Evolutionary conservation across 148 eudicot genomes (phyloP).

Genomic region (Nepenthes mirabilis): DNA sequence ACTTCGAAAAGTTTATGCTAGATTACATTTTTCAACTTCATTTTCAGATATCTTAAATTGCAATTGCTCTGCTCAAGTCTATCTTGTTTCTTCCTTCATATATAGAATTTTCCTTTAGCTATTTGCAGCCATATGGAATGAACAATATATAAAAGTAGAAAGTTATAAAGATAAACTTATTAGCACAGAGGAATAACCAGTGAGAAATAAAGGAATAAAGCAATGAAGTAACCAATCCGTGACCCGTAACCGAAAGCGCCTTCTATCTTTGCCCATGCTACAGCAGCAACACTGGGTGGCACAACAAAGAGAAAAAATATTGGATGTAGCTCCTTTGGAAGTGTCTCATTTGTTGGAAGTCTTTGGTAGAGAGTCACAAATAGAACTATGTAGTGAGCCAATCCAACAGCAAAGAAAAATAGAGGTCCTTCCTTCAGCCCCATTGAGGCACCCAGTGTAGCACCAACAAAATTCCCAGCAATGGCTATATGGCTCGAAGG

Average conservation of each 20-base stretch:
- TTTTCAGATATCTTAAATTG: no score
- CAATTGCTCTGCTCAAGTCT: no score
- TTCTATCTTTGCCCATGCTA: slow-evolving; percentile 85
- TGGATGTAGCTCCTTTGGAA: slow-evolving; percentile 94
- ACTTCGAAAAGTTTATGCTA: no score
- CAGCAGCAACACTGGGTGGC: slow-evolving; percentile 79
- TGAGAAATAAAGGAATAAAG: slow-evolving; percentile 79
- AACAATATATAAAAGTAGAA: neutral
- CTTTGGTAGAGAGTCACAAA: slow-evolving; percentile 92
- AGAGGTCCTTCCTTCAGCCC: slow-evolving; percentile 88
- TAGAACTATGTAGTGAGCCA: slow-evolving; percentile 77
- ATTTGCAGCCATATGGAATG: neutral
- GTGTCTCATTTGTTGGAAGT: slow-evolving; percentile 81
- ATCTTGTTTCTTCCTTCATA: no score
- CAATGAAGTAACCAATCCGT: slow-evolving; percentile 64
- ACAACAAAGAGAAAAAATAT: slow-evolving; percentile 91
- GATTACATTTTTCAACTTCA: no score
- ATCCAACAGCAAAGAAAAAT: slow-evolving; percentile 82
- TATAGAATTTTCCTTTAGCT: no score
- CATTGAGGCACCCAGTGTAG: slow-evolving; percentile 75
- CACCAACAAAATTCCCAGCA: slow-evolving; percentile 88
- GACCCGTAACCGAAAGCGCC: slow-evolving; percentile 70
- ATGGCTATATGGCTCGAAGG: slow-evolving; percentile 70
- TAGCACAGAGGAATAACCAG: slow-evolving; percentile 35
- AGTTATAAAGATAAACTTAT: neutral